Evolutionary conservation across 176 grass and related monocot species (phyloP).

Genomic region (Chloris gayana): DNA sequence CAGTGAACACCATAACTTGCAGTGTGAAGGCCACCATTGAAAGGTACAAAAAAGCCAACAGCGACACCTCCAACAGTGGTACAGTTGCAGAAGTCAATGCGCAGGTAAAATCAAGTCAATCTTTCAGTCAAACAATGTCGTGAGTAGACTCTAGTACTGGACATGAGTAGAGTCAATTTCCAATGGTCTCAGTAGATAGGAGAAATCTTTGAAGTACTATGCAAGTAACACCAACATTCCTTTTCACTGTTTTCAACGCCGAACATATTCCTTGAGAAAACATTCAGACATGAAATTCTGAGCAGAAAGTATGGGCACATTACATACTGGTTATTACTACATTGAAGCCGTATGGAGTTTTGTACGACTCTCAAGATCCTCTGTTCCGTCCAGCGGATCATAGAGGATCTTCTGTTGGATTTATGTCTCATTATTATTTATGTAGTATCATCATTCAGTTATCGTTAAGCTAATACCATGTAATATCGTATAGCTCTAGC

Average conservation of each 20-base stretch:
- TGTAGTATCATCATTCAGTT: neutral
- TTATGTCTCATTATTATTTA: neutral
- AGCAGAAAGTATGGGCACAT: neutral
- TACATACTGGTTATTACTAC: conserved; percentile 28
- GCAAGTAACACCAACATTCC: conserved; percentile 24
- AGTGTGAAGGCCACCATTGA: conserved; percentile 95
- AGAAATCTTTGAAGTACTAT: conserved; percentile 15
- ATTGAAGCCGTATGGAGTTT: neutral
- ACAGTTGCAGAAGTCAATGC: conserved; percentile 76
- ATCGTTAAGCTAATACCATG: neutral
- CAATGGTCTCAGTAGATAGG: neutral
- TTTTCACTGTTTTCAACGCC: conserved; percentile 21
- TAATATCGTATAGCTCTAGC: neutral
- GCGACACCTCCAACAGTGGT: conserved; percentile 64
- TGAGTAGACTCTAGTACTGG: conserved; percentile 3
- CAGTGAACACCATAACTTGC: conserved; percentile 26
- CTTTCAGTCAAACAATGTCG: conserved; percentile 28
- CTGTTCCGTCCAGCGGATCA: conserved; percentile 16
- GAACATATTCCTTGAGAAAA: conserved; percentile 27
- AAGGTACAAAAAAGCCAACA: conserved; percentile 92
- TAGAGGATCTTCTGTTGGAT: neutral
- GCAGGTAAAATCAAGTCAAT: conserved; percentile 70
- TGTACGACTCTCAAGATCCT: neutral
- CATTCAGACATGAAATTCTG: conserved; percentile 25
- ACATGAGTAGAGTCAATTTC: conserved; percentile 13